Conservation (phyloP, 2,329 filamentous ascomycete genomes). For the Hymenoscyphus fructigenus region DNA sequence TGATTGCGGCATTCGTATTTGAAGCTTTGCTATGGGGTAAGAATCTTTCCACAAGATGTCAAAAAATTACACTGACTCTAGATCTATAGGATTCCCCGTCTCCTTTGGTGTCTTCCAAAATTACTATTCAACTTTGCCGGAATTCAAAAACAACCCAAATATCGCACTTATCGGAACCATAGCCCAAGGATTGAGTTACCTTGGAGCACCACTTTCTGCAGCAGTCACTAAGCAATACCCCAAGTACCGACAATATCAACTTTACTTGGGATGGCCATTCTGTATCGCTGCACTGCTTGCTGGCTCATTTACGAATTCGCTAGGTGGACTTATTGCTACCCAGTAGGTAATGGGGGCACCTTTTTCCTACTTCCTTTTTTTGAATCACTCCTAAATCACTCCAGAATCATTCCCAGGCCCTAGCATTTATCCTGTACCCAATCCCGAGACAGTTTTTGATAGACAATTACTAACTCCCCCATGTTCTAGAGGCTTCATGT, state of each 20-base stretch:
- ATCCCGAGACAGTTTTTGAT: too few relatives aligned
- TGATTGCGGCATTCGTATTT: conserved; percentile 22
- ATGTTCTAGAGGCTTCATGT: conserved; percentile 61
- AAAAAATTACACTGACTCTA: conserved; percentile 36
- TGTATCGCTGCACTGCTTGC: conserved; percentile 41
- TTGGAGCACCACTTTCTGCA: conserved; percentile 38
- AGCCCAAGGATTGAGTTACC: conserved; percentile 36
- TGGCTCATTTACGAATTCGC: conserved; percentile 53
- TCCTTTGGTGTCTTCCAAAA: conserved; percentile 71
- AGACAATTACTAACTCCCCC: too few relatives aligned
- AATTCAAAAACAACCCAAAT: conserved; percentile 50
- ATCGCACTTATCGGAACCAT: conserved; percentile 63
- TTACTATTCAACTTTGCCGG: conserved; percentile 60
- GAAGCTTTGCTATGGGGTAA: conserved; percentile 24
- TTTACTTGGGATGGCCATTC: conserved; percentile 42
- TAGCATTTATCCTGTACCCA: too few relatives aligned
- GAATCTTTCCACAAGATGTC: neutral
- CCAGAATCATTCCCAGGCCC: too few relatives aligned
- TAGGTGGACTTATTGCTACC: conserved; percentile 55
- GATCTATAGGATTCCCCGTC: conserved; percentile 59
- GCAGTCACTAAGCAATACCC: conserved; percentile 38
- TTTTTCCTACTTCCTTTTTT: too few relatives aligned
- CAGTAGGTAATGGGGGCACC: too few relatives aligned
- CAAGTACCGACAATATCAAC: conserved; percentile 38
- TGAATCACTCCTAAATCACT: too few relatives aligned